Base-by-base conservation (phyloP, 2,329 filamentous ascomycete genomes). In the Diaporthe destruens region DNA sequence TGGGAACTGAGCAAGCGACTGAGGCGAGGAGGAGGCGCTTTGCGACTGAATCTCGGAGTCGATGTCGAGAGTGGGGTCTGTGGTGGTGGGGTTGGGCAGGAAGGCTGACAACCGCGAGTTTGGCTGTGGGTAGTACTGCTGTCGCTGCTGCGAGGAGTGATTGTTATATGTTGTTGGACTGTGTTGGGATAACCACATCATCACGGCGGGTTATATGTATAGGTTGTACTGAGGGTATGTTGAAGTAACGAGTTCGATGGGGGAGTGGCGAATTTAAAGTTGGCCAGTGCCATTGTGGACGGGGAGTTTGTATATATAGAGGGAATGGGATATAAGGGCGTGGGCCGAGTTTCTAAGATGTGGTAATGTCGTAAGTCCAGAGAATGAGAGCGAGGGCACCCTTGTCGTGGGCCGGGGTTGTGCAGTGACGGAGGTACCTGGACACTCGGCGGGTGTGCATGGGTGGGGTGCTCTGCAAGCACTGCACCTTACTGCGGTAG, bases 21-120 rank as follows among this genome's bases (percentile, higher is more conserved):
- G 79, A 11, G 80, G 78, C 18, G 80, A 80, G 14, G 79, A 80
- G 1, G 79, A 76, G 63, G 76, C 47, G 74, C 78, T 80, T 56
- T 73, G 68, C 63, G 72, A 74, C 49, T 73, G 72, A 53, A 72
- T 36, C 57, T 78, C 76, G 39, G 72, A 69, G 73, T 78, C 76
- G 59, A 77, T 66, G 44, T 74, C 72, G 53, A 75, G 73, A 51
- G 76, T 75, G 66, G 76, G 49, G 69, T 76, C 74, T 36, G 72
- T 6, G 61, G 42, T 11, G 39, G 39, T 44, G 47, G 42, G 14
- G 39, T 42, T 57, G 20, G 51, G 32, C 12, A 59, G 51, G 54
- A 56, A 56, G 7, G 55, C 66, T n/a, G 59, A 55, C 6, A 59
- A n/a, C n/a, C 67, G 67, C 29, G 54, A 25, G 16, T 56, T 39